phyloP scores from a whole-genome alignment of 768 basidiomycete genomes.

The Tulasnella sp. region DNA sequence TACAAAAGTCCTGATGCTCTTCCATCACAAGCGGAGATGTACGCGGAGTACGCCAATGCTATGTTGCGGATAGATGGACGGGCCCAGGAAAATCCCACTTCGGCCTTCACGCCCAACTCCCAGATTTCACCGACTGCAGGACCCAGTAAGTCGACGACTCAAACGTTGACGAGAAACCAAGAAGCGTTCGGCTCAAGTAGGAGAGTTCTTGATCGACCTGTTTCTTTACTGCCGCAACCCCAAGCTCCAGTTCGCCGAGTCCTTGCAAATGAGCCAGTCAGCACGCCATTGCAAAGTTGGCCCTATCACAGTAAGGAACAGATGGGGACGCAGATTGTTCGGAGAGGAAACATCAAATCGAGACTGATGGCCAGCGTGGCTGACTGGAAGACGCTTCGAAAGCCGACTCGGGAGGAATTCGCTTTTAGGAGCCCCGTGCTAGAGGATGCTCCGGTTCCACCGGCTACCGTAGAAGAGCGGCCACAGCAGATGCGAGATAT shows the following conservation, averaged over 20 bases:
- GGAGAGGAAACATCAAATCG: background rate
- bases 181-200: too few species aligned
- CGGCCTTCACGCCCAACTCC: background rate
- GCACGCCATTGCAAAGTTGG: background rate
- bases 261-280: background rate
- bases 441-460: too few species aligned
- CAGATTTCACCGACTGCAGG: background rate
- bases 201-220: too few species aligned
- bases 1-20: background rate
- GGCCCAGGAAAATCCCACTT: background rate
- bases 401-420: background rate
- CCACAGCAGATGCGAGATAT: too few species aligned
- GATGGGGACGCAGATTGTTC: background rate
- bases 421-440: background rate
- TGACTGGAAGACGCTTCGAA: background rate
- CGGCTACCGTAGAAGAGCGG: too few species aligned
- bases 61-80: background rate
- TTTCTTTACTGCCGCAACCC: background rate
- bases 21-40: constrained; percentile 2
- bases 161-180: background rate
- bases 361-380: background rate
- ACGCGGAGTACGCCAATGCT: background rate
- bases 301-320: background rate
- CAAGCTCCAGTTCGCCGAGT: background rate
- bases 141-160: background rate